These are phyloP conservation scores for Apiospora saccharicola DNA, from an alignment of 2,329 filamentous ascomycete genomes.

Conservation along the genomic window DNA sequence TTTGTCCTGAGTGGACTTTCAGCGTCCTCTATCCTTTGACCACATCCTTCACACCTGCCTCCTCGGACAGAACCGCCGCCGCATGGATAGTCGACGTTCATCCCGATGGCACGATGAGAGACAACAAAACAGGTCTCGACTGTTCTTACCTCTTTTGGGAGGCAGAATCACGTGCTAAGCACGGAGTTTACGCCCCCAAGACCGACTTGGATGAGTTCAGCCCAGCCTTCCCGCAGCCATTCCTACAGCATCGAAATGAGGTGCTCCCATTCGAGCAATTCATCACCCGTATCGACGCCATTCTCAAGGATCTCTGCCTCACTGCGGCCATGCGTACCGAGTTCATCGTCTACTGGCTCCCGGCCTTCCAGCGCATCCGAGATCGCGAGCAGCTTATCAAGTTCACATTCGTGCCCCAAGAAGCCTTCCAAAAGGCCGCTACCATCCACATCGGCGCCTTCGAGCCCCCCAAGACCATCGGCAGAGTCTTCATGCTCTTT, in stretches of 20 bases:
- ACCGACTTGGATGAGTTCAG: background rate
- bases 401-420: conserved; percentile 26
- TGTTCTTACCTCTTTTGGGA: conserved; percentile 16
- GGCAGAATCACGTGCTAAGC: background rate
- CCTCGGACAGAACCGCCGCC: background rate
- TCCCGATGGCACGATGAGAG: background rate
- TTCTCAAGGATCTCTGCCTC: conserved; percentile 26
- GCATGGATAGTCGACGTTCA: background rate
- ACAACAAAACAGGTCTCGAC: background rate
- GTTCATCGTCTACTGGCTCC: conserved; percentile 31
- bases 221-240: background rate
- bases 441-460: background rate
- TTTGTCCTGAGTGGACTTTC: conserved; percentile 1
- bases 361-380: conserved; percentile 26
- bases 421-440: conserved; percentile 7
- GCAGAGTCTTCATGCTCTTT: conserved; percentile 18
- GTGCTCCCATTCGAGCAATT: conserved; percentile 23
- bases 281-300: conserved; percentile 26
- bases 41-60: background rate
- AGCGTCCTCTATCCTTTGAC: background rate
- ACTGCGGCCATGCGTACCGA: conserved; percentile 30
- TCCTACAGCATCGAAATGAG: background rate
- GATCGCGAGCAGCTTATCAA: conserved; percentile 19
- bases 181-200: background rate
- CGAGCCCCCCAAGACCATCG: background rate